Evolutionary conservation across 2,329 filamentous ascomycete species (phyloP), one percentile per base, ranked within the genome.

Genomic region (Cladosporium sp.): DNA sequence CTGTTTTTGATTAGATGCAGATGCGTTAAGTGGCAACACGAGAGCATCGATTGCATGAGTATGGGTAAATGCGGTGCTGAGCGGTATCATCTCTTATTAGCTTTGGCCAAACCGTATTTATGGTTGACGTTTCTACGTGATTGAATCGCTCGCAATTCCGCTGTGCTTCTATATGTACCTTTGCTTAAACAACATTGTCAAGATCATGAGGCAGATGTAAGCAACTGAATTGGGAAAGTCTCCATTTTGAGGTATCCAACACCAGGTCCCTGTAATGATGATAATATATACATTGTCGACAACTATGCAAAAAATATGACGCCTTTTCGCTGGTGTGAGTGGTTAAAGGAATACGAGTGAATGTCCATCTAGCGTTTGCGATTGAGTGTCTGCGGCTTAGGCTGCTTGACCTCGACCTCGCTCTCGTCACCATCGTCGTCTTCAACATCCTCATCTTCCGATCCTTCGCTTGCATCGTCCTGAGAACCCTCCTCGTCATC

Each of bases 401-500:
- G 51, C 51, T 63, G 65, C 63, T 69, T 67, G 36, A 67, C 68
- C 28, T 48, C 65, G 59, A 67, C 66, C 21, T 69, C 67, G 46
- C 67, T 69, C 59, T 71, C 67, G 36, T 66, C 69, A 58, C 71
- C 64, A 39, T 72, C 70, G 65, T 80, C 78, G 18, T 80, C 78
- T 63, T 81, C 80, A 79, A 68, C 77, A 43, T 83, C 81, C 58
- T 84, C 83, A 30, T 77, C 79, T 25, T 76, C 75, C 16, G 62
- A 64, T 21, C 46, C 63, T 10, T 65, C 69, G 5, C 76, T 74
- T n/a, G 76, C 74, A 1, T 67, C 77, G 14, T 73, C 72, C 28
- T 71, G 77, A 23, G 80, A 78, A 43, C 83, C 82, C 1, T 82
- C 78, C 25, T 77, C 78, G 51, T 84, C 72, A 57, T 85, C 82